phyloP scores from a whole-genome alignment of 2,329 filamentous ascomycete species.

The Dactylellina leptospora region DNA sequence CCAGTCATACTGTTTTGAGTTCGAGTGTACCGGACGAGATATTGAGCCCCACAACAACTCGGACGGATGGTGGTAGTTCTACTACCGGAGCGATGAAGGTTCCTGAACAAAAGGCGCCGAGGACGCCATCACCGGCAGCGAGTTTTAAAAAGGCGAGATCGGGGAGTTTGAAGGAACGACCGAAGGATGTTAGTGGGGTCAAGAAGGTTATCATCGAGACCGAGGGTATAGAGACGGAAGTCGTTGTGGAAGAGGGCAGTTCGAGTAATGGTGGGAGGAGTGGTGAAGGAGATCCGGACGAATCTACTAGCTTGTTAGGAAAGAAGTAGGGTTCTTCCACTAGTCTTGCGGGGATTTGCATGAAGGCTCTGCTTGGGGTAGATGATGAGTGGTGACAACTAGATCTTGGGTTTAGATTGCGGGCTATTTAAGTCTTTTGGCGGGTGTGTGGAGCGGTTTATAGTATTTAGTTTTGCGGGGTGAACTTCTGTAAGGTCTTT shows the following conservation, averaged over 20 bases:
- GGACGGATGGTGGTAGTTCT: slow-evolving; percentile 20
- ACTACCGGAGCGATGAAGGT: slow-evolving; percentile 56
- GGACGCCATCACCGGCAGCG: slow-evolving; percentile 62
- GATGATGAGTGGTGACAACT: slow-evolving; percentile 2
- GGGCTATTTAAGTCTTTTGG: too few relatives aligned
- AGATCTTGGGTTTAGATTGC: too few relatives aligned
- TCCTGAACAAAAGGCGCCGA: slow-evolving; percentile 58
- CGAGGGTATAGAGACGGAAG: slow-evolving; percentile 53
- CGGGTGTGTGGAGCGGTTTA: too few relatives aligned
- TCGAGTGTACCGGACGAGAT: slow-evolving; percentile 15
- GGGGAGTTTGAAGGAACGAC: slow-evolving; percentile 80
- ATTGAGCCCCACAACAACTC: not conserved
- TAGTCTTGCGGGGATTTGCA: not conserved
- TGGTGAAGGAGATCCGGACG: slow-evolving; percentile 26
- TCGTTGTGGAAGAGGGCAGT: not conserved
- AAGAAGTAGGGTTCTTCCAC: slow-evolving; percentile 44
- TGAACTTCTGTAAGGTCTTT: too few relatives aligned
- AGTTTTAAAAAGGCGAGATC: slow-evolving; percentile 66
- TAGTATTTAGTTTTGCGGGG: too few relatives aligned
- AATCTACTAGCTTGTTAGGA: slow-evolving; percentile 39
- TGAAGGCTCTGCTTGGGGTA: slow-evolving; percentile 15
- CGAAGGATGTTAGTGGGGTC: slow-evolving; percentile 76
- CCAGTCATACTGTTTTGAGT: slow-evolving; percentile 13
- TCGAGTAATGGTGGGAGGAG: not conserved
- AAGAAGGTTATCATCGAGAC: slow-evolving; percentile 78